Conservation (phyloP, 208 protist species). For the Kentomonas sorsogonicus region DNA sequence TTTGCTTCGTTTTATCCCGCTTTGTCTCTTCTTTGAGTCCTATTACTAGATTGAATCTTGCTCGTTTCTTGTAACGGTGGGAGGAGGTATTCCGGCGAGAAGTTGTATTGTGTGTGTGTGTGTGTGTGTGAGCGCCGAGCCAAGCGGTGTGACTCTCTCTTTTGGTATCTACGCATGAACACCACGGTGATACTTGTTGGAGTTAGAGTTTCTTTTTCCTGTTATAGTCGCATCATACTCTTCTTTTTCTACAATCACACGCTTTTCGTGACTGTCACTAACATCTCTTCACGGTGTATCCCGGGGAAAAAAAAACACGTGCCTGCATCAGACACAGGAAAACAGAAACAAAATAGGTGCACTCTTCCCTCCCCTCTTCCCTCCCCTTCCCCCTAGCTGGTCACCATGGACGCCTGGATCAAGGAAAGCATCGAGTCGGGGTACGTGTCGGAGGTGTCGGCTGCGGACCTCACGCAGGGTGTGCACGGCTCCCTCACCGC, state of each 20-base stretch:
- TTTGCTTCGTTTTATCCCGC: background rate
- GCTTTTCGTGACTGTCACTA: background rate
- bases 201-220: background rate
- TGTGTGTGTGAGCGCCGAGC: background rate
- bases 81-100: background rate
- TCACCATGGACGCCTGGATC: slow-evolving; percentile 46
- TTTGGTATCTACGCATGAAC: no score
- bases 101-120: background rate
- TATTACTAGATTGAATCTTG: background rate
- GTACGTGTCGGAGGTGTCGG: slow-evolving; percentile 20
- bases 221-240: background rate
- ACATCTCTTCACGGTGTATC: background rate
- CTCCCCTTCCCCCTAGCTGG: no score
- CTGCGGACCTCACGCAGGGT: slow-evolving; percentile 13
- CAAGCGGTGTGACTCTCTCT: no score
- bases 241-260: background rate
- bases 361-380: no score
- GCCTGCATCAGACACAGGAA: no score
- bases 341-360: no score
- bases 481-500: slow-evolving; percentile 31
- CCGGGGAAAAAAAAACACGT: no score
- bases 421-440: slow-evolving; percentile 13
- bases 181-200: no score
- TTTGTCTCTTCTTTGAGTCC: slow-evolving; percentile 3
- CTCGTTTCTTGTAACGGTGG: background rate